phyloP scores from a whole-genome alignment of 306 rosid genomes.

The Citrullus mucosospermus region DNA sequence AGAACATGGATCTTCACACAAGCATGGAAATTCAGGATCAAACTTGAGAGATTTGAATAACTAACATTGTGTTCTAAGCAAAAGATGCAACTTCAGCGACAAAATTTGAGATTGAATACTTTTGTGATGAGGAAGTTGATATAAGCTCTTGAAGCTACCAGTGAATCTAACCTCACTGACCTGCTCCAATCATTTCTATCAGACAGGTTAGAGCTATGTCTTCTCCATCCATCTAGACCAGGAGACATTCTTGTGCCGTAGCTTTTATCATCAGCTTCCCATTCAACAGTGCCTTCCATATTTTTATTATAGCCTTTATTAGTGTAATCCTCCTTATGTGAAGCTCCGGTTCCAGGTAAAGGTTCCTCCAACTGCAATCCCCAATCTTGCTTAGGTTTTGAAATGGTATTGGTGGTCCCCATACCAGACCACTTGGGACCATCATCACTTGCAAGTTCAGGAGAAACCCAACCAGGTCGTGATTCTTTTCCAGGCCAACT shows the following conservation, averaged over 20 bases:
- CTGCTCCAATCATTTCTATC: conserved; percentile 61
- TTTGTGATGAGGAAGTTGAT: neutral
- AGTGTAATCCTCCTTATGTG: conserved; percentile 36
- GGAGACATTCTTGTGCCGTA: conserved; percentile 58
- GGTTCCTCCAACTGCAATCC: conserved; percentile 41
- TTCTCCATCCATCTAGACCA: conserved; percentile 60
- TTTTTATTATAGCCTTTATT: conserved; percentile 37
- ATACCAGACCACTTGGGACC: conserved; percentile 46
- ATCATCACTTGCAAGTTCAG: conserved; percentile 43
- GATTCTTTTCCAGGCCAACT: conserved; percentile 30
- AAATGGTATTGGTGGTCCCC: conserved; percentile 39
- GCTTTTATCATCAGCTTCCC: conserved; percentile 60
- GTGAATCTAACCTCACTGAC: conserved; percentile 42
- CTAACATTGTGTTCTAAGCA: neutral
- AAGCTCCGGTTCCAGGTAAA: conserved; percentile 51
- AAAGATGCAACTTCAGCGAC: neutral
- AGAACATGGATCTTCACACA: neutral
- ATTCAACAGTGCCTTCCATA: conserved; percentile 33
- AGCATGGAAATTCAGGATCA: neutral
- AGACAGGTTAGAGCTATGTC: conserved; percentile 43
- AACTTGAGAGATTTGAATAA: neutral
- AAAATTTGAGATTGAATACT: neutral
- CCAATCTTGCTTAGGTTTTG: conserved; percentile 32
- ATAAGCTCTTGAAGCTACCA: neutral
- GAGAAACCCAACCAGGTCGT: conserved; percentile 43